Evolutionary conservation across 2,329 filamentous ascomycete genomes (phyloP).

Genomic region (Cladosporium sp.): DNA sequence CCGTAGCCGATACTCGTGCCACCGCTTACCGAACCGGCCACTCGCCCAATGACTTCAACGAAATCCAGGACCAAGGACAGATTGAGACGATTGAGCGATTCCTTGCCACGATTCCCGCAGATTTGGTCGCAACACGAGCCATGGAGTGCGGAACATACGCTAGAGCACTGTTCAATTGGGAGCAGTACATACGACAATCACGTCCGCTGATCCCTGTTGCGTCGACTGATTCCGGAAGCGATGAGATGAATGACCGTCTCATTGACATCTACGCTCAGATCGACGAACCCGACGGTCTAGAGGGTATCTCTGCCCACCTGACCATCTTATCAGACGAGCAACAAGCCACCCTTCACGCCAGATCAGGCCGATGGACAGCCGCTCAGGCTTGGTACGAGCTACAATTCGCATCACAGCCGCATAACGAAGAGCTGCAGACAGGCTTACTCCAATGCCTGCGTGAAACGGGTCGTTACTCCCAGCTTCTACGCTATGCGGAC

Average conservation of each 20-base stretch:
- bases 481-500: constrained; percentile 78
- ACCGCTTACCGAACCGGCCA: constrained; percentile 42
- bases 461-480: constrained; percentile 81
- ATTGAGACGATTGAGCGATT: constrained; percentile 68
- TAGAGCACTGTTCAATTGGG: constrained; percentile 87
- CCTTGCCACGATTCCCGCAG: constrained; percentile 63
- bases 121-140: constrained; percentile 74
- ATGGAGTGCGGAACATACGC: constrained; percentile 94
- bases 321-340: constrained; percentile 87
- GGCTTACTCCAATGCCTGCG: constrained; percentile 84
- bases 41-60: constrained; percentile 45
- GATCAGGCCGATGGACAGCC: constrained; percentile 88
- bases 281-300: constrained; percentile 93
- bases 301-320: constrained; percentile 86
- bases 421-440: constrained; percentile 72
- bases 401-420: constrained; percentile 73
- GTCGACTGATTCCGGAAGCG: constrained; percentile 34
- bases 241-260: constrained; percentile 60
- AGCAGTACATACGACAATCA: constrained; percentile 73
- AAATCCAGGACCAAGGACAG: constrained; percentile 49
- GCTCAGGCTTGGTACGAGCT: constrained; percentile 98
- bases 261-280: constrained; percentile 97
- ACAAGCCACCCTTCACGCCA: constrained; percentile 87
- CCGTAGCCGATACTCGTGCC: constrained; percentile 36
- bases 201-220: constrained; percentile 40